Base-by-base conservation (phyloP, 139 green algal species). In the Zygnema circumcarinatum region DNA sequence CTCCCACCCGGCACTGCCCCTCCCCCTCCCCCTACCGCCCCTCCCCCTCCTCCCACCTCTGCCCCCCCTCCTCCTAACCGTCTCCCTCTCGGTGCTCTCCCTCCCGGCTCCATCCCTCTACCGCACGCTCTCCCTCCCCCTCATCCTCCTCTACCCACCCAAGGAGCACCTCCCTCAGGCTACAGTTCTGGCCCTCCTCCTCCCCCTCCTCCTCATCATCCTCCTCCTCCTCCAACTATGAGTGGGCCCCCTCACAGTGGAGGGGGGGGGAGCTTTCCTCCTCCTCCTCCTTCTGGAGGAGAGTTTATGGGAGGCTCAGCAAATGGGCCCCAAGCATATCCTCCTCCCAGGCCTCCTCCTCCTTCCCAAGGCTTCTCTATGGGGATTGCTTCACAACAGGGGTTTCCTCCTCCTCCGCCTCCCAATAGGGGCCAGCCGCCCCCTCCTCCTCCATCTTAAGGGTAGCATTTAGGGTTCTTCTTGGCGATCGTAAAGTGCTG, bases 401-500 rank as follows among this genome's bases (percentile, higher is more conserved):
- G 3, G 0, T 16, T 21, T 81, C 74, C 31, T 81, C 74, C 2
- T n/a, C n/a, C 74, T 21, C 47, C 74, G 32, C 74, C 29, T 69
- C 74, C 33, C 74, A n/a, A 2, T 81, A 69, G 29, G 3, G n/a
- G 7, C 16, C 47, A 2, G 33, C 74, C 32, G n/a, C 35, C 74
- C 47, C 74, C 74, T 31, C 74, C 31, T 81, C 74, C 74, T 81
- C 74, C 2, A 32, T 16, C 74, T n/a, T n/a, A n/a, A n/a, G n/a
- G n/a, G n/a, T n/a, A n/a, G n/a, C n/a, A n/a, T n/a, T n/a, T n/a
- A n/a, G n/a, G n/a, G n/a, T n/a, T n/a, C n/a, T n/a, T n/a, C n/a
- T n/a, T n/a, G n/a, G n/a, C n/a, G n/a, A n/a, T n/a, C n/a, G n/a
- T n/a, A n/a, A n/a, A n/a, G n/a, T n/a, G n/a, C n/a, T n/a, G n/a